Percentiles rank a stretch among this genome's conserved stretches.
These are phyloP conservation scores for Populus simonii DNA, from an alignment of 345 rosid genomes.

Conservation along the genomic window DNA sequence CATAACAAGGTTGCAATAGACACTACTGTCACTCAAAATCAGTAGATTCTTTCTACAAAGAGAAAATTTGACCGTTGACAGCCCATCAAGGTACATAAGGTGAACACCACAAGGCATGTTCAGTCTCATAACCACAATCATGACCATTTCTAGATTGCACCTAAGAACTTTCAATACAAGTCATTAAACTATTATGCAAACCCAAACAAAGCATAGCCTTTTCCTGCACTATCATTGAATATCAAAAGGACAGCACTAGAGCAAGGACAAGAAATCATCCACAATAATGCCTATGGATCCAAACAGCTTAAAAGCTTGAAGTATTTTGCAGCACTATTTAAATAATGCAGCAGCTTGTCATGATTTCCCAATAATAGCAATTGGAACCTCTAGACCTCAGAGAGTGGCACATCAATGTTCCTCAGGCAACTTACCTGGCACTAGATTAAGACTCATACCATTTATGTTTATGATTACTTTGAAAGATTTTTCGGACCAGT, in stretches of 20 bases:
- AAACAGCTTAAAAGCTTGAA: conserved; percentile 1
- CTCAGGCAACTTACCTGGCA: neutral
- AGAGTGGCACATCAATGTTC: neutral
- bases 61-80: neutral
- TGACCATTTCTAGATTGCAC: neutral
- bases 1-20: neutral
- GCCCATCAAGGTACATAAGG: neutral
- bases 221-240: neutral
- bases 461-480: neutral
- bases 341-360: conserved; percentile 2
- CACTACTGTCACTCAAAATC: neutral
- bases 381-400: neutral
- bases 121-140: neutral
- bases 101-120: neutral
- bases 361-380: neutral
- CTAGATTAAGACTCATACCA: neutral
- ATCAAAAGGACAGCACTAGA: neutral
- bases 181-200: neutral
- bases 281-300: neutral
- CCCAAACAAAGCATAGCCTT: neutral
- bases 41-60: neutral
- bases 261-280: neutral
- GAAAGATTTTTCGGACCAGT: neutral
- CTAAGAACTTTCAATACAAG: neutral
- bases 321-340: neutral